Percentiles rank a stretch among this genome's conserved stretches.
Conservation (phyloP, 2,329 filamentous ascomycete species). For the Coccinonectria pachysandricola region DNA sequence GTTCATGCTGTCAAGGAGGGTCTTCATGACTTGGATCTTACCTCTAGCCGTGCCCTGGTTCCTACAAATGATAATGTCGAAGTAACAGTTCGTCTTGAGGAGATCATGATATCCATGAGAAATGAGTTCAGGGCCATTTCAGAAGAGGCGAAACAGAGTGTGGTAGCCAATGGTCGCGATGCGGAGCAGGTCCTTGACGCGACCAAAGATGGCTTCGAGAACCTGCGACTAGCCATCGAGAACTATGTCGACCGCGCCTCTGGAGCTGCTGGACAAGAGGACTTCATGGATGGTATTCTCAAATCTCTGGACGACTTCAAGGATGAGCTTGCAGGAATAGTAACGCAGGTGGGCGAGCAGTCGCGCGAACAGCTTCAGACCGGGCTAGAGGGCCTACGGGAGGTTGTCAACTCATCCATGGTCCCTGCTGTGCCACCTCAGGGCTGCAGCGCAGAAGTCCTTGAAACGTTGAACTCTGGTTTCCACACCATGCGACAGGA, state of each 20-base stretch:
- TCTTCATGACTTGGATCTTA: slow-evolving; percentile 40
- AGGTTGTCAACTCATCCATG: slow-evolving; percentile 62
- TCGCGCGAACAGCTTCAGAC: slow-evolving; percentile 60
- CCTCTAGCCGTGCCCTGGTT: slow-evolving; percentile 29
- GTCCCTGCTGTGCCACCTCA: slow-evolving; percentile 41
- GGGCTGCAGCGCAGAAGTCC: slow-evolving; percentile 50
- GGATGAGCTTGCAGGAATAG: slow-evolving; percentile 56
- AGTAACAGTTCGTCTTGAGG: slow-evolving; percentile 46
- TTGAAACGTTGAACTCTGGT: slow-evolving; percentile 60
- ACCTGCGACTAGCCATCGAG: slow-evolving; percentile 70
- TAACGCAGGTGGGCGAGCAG: slow-evolving; percentile 35
- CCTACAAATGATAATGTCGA: slow-evolving; percentile 36
- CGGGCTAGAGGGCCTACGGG: slow-evolving; percentile 73
- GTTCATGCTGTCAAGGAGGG: slow-evolving; percentile 53
- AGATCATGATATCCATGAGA: slow-evolving; percentile 53
- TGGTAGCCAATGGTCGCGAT: slow-evolving; percentile 66
- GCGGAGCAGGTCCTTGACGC: slow-evolving; percentile 84
- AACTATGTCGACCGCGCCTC: slow-evolving; percentile 64
- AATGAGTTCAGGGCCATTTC: slow-evolving; percentile 50
- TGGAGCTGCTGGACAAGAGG: slow-evolving; percentile 62
- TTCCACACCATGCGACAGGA: slow-evolving; percentile 68
- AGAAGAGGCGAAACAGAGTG: slow-evolving; percentile 64
- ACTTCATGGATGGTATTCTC: slow-evolving; percentile 61
- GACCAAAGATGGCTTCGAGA: slow-evolving; percentile 78
- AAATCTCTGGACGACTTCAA: slow-evolving; percentile 56